Evolutionary conservation across 2,329 filamentous ascomycete genomes (phyloP).

Genomic region (Setomelanomma holmii): DNA sequence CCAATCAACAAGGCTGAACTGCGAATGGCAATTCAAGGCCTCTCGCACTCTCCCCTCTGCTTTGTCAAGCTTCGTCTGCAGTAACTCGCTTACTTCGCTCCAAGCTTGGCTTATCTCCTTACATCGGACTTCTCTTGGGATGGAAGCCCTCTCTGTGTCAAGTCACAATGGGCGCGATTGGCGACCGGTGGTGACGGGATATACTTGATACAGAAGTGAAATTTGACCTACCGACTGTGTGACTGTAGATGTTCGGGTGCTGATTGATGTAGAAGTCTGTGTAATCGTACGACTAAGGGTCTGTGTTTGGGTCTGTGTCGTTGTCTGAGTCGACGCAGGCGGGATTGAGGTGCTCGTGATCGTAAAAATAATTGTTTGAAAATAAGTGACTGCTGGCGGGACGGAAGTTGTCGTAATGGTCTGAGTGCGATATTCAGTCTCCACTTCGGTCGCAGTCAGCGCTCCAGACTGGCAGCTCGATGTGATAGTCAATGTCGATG

Average conservation of each 20-base stretch:
- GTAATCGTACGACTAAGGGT: neutral
- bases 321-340: neutral
- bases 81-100: too few species aligned
- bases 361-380: neutral
- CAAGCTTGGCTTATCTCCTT: too few species aligned
- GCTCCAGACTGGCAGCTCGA: neutral
- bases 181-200: too few species aligned
- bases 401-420: neutral
- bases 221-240: too few species aligned
- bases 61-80: too few species aligned
- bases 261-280: neutral
- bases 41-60: too few species aligned
- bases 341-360: neutral
- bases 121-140: too few species aligned
- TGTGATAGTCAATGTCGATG: neutral
- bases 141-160: too few species aligned
- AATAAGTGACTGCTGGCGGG: neutral
- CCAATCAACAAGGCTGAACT: too few species aligned
- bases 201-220: too few species aligned
- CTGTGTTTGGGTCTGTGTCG: conserved; percentile 1
- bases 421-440: neutral
- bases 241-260: neutral
- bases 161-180: too few species aligned
- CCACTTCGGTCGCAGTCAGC: neutral
- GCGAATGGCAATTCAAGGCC: too few species aligned